phyloP scores from a whole-genome alignment of 1,139 yeast genomes.

The Citeromyces hawaiiensis region DNA sequence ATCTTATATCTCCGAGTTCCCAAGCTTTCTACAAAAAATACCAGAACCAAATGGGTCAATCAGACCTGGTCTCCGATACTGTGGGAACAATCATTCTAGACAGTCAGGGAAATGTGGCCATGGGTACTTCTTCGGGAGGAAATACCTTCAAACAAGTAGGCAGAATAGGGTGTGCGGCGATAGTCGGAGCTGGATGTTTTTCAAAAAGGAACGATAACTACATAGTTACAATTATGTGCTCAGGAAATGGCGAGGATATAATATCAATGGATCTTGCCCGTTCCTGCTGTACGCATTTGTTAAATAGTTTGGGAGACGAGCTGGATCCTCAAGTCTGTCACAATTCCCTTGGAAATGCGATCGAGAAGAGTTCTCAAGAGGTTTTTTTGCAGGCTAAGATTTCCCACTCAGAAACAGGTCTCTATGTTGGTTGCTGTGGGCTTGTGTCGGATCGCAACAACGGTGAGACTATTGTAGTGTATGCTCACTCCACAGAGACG shows the following conservation, averaged over 20 bases:
- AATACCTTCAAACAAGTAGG: conserved; percentile 35
- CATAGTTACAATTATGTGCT: conserved; percentile 28
- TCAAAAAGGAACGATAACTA: conserved; percentile 7
- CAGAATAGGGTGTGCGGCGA: conserved; percentile 40
- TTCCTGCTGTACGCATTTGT: conserved; percentile 11
- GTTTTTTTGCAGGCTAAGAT: conserved; percentile 10
- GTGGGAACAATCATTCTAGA: conserved; percentile 13
- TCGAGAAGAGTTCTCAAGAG: conserved; percentile 1
- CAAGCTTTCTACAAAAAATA: conserved; percentile 4
- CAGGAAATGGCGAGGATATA: conserved; percentile 46
- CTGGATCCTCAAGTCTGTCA: not conserved
- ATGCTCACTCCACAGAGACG: conserved; percentile 13
- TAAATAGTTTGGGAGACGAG: conserved; percentile 4
- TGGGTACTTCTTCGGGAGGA: conserved; percentile 39
- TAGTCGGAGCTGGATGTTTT: conserved; percentile 31
- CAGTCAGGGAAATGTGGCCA: conserved; percentile 9
- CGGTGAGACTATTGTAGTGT: conserved; percentile 5
- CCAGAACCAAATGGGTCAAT: not conserved
- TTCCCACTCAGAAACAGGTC: conserved; percentile 3
- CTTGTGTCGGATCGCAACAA: not conserved
- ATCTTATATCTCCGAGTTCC: not conserved
- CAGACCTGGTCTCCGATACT: conserved; percentile 13
- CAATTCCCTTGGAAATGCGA: conserved; percentile 1
- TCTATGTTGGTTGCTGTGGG: conserved; percentile 13
- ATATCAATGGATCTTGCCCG: conserved; percentile 26